A percentile compares a stretch with the other conserved stretches of the same genome.
Evolutionary conservation across 345 rosid species (phyloP).

Genomic region (Eucalyptus regnans): DNA sequence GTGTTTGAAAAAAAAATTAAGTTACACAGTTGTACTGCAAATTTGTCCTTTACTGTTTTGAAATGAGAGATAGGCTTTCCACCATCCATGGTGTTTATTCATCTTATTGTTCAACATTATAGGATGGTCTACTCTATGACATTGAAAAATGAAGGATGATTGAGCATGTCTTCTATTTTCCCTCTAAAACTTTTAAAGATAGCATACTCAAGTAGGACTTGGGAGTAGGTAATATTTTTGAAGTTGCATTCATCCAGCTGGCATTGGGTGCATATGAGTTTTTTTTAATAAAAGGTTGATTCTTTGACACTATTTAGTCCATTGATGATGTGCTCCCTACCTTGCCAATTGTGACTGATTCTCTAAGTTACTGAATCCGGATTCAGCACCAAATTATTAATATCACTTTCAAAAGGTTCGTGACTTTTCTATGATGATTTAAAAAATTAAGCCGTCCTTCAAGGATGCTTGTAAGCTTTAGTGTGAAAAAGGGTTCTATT

Average conservation of each 20-base stretch:
- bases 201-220: neutral
- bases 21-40: neutral
- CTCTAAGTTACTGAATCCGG: neutral
- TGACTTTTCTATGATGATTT: neutral
- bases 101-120: neutral
- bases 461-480: neutral
- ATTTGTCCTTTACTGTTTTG: neutral
- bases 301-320: neutral
- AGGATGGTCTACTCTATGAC: neutral
- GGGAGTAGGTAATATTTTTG: neutral
- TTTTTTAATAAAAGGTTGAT: neutral
- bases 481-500: neutral
- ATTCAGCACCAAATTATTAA: neutral
- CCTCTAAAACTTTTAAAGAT: neutral
- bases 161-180: neutral
- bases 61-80: neutral
- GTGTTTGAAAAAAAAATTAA: neutral
- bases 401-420: neutral
- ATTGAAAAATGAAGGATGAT: neutral
- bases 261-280: neutral
- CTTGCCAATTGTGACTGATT: neutral
- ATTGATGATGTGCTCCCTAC: neutral
- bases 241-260: neutral
- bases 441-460: neutral
- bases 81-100: neutral